Evolutionary conservation across 2,329 filamentous ascomycete species (phyloP).

Genomic region (Sporothrix luriei): DNA sequence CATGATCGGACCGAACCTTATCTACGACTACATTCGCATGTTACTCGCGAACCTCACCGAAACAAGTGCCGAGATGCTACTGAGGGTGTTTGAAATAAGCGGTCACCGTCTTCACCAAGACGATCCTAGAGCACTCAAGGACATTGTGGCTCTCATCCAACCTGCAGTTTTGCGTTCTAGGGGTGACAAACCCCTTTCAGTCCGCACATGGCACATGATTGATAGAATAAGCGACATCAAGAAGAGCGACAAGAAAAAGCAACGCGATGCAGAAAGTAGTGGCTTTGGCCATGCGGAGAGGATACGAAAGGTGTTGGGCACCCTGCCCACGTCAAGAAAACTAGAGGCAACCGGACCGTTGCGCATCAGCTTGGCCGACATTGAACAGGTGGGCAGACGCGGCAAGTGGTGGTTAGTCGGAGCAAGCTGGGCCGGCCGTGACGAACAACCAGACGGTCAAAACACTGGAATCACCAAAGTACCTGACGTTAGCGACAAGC

Average conservation of each 20-base stretch:
- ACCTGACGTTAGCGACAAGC: neutral
- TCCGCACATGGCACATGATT: constrained; percentile 95
- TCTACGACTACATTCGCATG: constrained; percentile 87
- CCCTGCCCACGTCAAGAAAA: constrained; percentile 63
- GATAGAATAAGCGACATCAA: constrained; percentile 94
- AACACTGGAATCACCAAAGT: constrained; percentile 32
- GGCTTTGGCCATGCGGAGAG: constrained; percentile 79
- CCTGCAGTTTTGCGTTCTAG: constrained; percentile 64
- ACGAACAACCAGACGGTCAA: constrained; percentile 4
- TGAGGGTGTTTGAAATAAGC: constrained; percentile 79
- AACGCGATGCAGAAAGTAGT: constrained; percentile 52
- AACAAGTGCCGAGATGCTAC: constrained; percentile 81
- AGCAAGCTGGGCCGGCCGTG: constrained; percentile 73
- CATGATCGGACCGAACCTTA: constrained; percentile 75
- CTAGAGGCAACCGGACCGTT: constrained; percentile 79
- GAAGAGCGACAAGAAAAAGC: constrained; percentile 83
- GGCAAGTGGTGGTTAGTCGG: constrained; percentile 99
- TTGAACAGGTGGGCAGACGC: constrained; percentile 78
- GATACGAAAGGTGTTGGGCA: constrained; percentile 86
- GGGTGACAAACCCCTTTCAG: constrained; percentile 72
- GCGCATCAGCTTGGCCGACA: constrained; percentile 77
- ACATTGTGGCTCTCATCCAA: constrained; percentile 80
- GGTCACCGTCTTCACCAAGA: constrained; percentile 85
- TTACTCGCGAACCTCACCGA: constrained; percentile 77
- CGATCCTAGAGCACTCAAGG: constrained; percentile 83